Percentiles rank a stretch among this genome's conserved stretches.
phyloP scores from a whole-genome alignment of 176 grass and related monocot species.

The Eragrostis curvula region DNA sequence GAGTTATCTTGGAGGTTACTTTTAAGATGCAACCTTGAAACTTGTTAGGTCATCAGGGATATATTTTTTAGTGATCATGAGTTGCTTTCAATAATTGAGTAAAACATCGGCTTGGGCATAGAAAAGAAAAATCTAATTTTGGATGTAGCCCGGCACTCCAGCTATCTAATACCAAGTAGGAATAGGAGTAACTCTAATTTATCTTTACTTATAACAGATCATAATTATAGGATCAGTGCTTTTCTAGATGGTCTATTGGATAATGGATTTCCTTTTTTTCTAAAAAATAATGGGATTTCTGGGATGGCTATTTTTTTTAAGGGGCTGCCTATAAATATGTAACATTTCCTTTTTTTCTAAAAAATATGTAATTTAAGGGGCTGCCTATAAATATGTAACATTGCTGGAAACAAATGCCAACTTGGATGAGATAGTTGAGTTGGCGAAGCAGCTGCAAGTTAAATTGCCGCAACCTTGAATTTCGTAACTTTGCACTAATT shows the following conservation, averaged over 20 bases:
- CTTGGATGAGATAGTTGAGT: constrained; percentile 82
- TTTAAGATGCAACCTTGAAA: not conserved
- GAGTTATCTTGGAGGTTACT: not conserved
- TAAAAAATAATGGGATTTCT: too few species aligned
- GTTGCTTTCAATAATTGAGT: too few species aligned
- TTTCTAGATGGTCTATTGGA: not conserved
- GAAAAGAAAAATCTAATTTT: not conserved
- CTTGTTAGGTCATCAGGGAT: not conserved
- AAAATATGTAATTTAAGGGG: too few species aligned
- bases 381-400: too few species aligned
- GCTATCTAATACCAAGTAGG: not conserved
- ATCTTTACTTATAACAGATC: not conserved
- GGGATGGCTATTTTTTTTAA: too few species aligned
- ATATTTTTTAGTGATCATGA: too few species aligned
- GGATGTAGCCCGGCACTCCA: not conserved
- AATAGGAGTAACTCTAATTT: not conserved
- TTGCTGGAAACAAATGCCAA: constrained; percentile 92
- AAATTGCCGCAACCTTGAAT: constrained; percentile 28
- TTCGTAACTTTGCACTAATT: not conserved
- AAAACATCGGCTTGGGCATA: too few species aligned
- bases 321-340: too few species aligned
- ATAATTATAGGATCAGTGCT: constrained; percentile 3
- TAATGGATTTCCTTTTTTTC: too few species aligned
- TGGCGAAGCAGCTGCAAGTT: constrained; percentile 90
- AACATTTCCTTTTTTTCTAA: constrained; percentile 18